Evolutionary conservation across 345 rosid species (phyloP), one percentile per base, ranked within the genome.

Genomic region (Litchi chinensis): DNA sequence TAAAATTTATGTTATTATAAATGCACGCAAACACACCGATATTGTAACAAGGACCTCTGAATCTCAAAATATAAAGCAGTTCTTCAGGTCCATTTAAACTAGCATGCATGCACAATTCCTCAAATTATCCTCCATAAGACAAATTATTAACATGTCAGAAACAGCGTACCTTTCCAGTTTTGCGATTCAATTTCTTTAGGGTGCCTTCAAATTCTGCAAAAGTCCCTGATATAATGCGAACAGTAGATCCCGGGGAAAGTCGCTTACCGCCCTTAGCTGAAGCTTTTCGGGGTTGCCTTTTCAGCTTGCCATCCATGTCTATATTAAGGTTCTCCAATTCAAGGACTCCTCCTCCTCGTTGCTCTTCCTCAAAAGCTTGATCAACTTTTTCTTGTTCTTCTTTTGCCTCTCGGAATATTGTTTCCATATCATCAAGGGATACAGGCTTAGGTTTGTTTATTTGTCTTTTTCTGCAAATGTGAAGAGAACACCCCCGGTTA

Each of bases 371-470:
- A 24, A 89, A 93, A 80, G 90, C 97, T 79, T 59, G 83, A 76
- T 96, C 92, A n/a, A 80, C 80, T 52, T 88, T 89, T 82, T 88
- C 92, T 81, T 92, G 94, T 82, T 89, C 97, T 82, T 84, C 94
- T 88, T 90, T 91, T 78, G 90, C 97, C 76, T 88, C 91, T 68
- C 52, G 81, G 88, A 91, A 89, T 50, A 95, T 86, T 5, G 89
- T 89, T 81, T 95, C 94, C 76, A 95, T 85, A 43, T 93, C 96
- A 72, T 83, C 86, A 3, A 65, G 79, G 6, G 95, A 87, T 50
- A 95, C 91, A 37, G 97, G 95, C 81, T 91, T 89, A 24, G 98
- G 98, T 78, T 84, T 93, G 80, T 88, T 89, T 73, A 93, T 92
- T 79, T 90, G 93, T 78, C 85, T 87, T 86, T 83, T 90, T 48